phyloP scores from a whole-genome alignment of 208 protist species.

The Wallacemonas sp. region DNA sequence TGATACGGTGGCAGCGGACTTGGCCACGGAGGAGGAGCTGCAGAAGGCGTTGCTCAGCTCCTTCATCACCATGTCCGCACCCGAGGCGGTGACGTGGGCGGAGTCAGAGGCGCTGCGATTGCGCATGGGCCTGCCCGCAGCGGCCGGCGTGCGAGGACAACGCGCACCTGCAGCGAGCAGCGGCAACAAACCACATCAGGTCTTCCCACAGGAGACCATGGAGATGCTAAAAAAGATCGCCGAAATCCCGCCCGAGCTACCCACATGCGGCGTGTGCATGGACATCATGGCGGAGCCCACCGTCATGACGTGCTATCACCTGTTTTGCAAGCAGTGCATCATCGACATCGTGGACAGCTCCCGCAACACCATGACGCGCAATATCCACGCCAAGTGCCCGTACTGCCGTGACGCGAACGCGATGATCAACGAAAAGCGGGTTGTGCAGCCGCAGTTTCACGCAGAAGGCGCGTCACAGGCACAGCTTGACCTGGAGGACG shows the following conservation, averaged over 20 bases:
- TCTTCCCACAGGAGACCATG: conserved; percentile 33
- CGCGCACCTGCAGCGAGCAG: background rate
- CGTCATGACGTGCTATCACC: conserved; percentile 48
- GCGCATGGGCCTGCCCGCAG: conserved; percentile 3
- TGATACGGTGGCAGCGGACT: background rate
- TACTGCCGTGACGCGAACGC: conserved; percentile 42
- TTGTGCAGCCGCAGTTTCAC: conserved; percentile 3
- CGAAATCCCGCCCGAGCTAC: conserved; percentile 34
- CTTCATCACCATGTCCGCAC: conserved; percentile 30
- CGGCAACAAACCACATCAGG: background rate
- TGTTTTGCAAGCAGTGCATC: conserved; percentile 67
- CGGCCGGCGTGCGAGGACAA: background rate
- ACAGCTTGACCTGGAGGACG: conserved; percentile 23
- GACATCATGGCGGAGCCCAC: conserved; percentile 50
- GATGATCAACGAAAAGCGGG: conserved; percentile 22
- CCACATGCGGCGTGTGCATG: conserved; percentile 48
- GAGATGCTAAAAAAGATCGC: conserved; percentile 29
- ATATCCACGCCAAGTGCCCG: conserved; percentile 35
- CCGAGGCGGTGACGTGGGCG: conserved; percentile 38
- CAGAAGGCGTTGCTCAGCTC: conserved; percentile 12
- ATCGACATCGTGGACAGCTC: conserved; percentile 36
- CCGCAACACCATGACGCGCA: conserved; percentile 21
- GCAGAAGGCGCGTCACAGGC: conserved; percentile 1
- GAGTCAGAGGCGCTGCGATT: conserved; percentile 3
- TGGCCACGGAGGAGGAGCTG: background rate